These are phyloP conservation scores for Colletotrichum sidae DNA, from an alignment of 2,329 filamentous ascomycete species.

Conservation along the genomic window DNA sequence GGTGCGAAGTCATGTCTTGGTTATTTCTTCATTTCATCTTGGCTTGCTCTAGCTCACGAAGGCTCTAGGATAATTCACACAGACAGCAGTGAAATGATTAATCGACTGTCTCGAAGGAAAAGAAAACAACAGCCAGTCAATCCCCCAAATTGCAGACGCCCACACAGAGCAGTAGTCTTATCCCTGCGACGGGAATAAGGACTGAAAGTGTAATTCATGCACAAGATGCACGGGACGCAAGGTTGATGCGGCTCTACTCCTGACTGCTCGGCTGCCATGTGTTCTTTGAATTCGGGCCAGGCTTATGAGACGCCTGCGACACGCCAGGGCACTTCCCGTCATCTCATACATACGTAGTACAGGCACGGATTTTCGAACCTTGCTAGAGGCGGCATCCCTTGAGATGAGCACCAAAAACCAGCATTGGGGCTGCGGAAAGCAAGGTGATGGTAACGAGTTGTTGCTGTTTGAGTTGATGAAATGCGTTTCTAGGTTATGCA, in stretches of 20 bases:
- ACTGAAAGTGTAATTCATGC: conserved; percentile 31
- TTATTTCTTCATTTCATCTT: conserved; percentile 13
- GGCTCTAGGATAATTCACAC: background rate
- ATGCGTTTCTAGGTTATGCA: conserved; percentile 22
- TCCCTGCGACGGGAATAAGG: conserved; percentile 26
- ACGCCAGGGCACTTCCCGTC: conserved; percentile 34
- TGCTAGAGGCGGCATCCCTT: conserved; percentile 10
- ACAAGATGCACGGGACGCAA: conserved; percentile 9
- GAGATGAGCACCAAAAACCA: conserved; percentile 4
- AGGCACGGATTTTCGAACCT: conserved; percentile 31
- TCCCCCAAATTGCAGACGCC: too few relatives aligned
- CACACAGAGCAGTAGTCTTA: background rate
- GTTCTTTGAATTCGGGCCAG: conserved; percentile 32
- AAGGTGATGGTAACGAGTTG: background rate
- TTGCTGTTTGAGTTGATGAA: conserved; percentile 13
- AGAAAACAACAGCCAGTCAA: too few relatives aligned
- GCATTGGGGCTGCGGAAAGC: background rate
- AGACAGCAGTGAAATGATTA: too few relatives aligned
- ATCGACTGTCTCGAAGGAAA: too few relatives aligned
- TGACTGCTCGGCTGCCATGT: conserved; percentile 3
- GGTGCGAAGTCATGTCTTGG: conserved; percentile 17
- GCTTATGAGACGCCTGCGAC: conserved; percentile 18
- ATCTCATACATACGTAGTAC: conserved; percentile 37
- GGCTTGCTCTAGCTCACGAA: conserved; percentile 3
- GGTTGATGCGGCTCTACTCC: conserved; percentile 26